A percentile compares a stretch with the other conserved stretches of the same genome.
Conservation (phyloP, 139 green algal species). For the Axilococcus clingmanii region DNA sequence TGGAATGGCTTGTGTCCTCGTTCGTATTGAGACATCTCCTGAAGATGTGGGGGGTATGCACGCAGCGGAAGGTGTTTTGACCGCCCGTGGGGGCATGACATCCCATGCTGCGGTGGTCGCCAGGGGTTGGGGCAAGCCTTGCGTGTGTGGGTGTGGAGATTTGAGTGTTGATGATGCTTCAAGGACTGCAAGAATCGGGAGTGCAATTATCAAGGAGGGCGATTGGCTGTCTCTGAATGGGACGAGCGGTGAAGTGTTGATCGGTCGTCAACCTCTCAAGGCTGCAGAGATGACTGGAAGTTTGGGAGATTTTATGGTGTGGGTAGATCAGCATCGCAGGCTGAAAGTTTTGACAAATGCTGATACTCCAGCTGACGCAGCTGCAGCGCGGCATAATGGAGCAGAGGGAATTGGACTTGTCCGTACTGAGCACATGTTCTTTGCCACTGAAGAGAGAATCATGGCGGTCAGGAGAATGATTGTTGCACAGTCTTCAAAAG, state of each 20-base stretch:
- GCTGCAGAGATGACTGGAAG: slow-evolving; percentile 41
- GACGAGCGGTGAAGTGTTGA: slow-evolving; percentile 65
- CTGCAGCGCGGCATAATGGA: slow-evolving; percentile 57
- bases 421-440: slow-evolving; percentile 94
- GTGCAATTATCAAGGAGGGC: slow-evolving; percentile 48
- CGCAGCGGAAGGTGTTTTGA: slow-evolving; percentile 76
- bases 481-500: slow-evolving; percentile 49
- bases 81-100: slow-evolving; percentile 76
- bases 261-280: slow-evolving; percentile 48
- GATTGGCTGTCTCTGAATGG: slow-evolving; percentile 74
- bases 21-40: slow-evolving; percentile 68
- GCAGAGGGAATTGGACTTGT: slow-evolving; percentile 79
- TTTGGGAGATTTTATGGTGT: slow-evolving; percentile 69
- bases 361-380: slow-evolving; percentile 70
- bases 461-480: slow-evolving; percentile 79
- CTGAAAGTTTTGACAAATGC: slow-evolving; percentile 77
- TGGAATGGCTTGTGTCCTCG: slow-evolving; percentile 52
- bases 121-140: slow-evolving; percentile 88
- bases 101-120: slow-evolving; percentile 81
- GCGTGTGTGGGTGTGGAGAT: slow-evolving; percentile 65
- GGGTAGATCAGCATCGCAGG: slow-evolving; percentile 60
- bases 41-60: slow-evolving; percentile 88
- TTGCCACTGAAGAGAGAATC: slow-evolving; percentile 68
- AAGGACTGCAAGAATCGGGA: slow-evolving; percentile 26
- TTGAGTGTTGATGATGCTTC: slow-evolving; percentile 53